Conservation (phyloP, 1,284 basidiomycete species). For the Cryptococcus deneoformans region DNA sequence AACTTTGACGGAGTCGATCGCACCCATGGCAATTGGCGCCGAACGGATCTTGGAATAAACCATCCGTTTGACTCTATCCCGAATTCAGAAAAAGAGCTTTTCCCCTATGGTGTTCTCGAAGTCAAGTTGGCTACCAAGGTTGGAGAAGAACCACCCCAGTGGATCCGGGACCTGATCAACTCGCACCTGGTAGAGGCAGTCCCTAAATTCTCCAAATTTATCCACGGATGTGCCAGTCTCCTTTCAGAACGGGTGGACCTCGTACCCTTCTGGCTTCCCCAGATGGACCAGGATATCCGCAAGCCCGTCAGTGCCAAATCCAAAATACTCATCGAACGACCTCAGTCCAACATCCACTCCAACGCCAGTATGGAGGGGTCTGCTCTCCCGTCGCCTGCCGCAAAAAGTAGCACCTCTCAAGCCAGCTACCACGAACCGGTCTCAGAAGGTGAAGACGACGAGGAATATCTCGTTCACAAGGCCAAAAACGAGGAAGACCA, state of each 20-base stretch:
- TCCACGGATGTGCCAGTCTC: slow-evolving; percentile 93
- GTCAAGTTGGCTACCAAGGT: slow-evolving; percentile 97
- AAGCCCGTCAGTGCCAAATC: slow-evolving; percentile 75
- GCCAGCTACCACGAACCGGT: slow-evolving; percentile 72
- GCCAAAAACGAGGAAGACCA: slow-evolving; percentile 74
- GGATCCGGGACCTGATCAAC: slow-evolving; percentile 93
- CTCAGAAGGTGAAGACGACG: slow-evolving; percentile 76
- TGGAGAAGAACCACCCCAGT: slow-evolving; percentile 93
- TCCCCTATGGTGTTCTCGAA: slow-evolving; percentile 91
- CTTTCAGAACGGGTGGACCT: slow-evolving; percentile 92
- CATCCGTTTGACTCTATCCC: slow-evolving; percentile 79
- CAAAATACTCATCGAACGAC: slow-evolving; percentile 68
- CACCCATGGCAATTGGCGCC: slow-evolving; percentile 85
- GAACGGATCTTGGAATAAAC: slow-evolving; percentile 91
- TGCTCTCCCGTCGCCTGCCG: slow-evolving; percentile 40
- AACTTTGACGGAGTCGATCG: slow-evolving; percentile 87
- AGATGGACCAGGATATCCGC: slow-evolving; percentile 90
- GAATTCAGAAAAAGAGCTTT: slow-evolving; percentile 81
- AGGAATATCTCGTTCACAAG: slow-evolving; percentile 63
- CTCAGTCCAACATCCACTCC: slow-evolving; percentile 48
- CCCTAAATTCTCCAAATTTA: slow-evolving; percentile 84
- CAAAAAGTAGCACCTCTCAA: slow-evolving; percentile 19
- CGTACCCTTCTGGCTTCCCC: slow-evolving; percentile 91
- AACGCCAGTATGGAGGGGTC: slow-evolving; percentile 50
- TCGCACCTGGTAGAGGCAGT: slow-evolving; percentile 93